A percentile compares a stretch with the other conserved stretches of the same genome.
phyloP scores from a whole-genome alignment of 2,329 filamentous ascomycete genomes.

The Achaetomium macrosporum region DNA sequence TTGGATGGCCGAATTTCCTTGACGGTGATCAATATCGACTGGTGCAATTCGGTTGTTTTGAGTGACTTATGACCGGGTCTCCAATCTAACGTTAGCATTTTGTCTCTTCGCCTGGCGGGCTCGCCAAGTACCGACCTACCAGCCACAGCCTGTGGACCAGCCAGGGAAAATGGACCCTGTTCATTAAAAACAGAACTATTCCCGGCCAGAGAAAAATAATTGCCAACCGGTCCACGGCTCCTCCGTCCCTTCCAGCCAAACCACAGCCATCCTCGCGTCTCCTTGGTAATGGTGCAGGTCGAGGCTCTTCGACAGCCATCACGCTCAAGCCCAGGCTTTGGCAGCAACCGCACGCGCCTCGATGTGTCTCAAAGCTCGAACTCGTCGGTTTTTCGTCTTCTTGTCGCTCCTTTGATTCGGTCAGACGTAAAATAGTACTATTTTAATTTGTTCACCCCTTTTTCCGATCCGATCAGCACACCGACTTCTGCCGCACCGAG shows the following conservation, averaged over 20 bases:
- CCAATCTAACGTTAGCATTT: not conserved
- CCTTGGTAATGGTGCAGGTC: slow-evolving; percentile 21
- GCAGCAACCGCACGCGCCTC: slow-evolving; percentile 17
- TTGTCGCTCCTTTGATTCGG: slow-evolving; percentile 25
- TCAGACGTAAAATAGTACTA: slow-evolving; percentile 11
- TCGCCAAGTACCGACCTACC: slow-evolving; percentile 15
- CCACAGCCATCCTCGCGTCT: slow-evolving; percentile 22
- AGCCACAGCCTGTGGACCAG: slow-evolving; percentile 15
- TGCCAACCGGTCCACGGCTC: slow-evolving; percentile 16
- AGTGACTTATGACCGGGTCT: slow-evolving; percentile 11
- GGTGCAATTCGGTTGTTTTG: no score
- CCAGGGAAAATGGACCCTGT: slow-evolving; percentile 17
- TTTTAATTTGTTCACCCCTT: slow-evolving; percentile 16
- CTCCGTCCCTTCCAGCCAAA: slow-evolving; percentile 12
- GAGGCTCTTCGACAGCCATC: slow-evolving; percentile 11
- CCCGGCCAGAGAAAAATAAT: slow-evolving; percentile 20
- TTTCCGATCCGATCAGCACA: slow-evolving; percentile 14
- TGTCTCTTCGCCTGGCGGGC: not conserved
- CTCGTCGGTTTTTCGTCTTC: slow-evolving; percentile 18
- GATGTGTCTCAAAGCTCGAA: slow-evolving; percentile 18
- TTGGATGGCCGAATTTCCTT: not conserved
- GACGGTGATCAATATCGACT: not conserved
- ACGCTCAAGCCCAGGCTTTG: slow-evolving; percentile 7
- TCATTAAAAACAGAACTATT: slow-evolving; percentile 21
- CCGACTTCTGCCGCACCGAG: slow-evolving; percentile 1